phyloP scores from a whole-genome alignment of 257 asterid species.

The Plantago elongata region DNA sequence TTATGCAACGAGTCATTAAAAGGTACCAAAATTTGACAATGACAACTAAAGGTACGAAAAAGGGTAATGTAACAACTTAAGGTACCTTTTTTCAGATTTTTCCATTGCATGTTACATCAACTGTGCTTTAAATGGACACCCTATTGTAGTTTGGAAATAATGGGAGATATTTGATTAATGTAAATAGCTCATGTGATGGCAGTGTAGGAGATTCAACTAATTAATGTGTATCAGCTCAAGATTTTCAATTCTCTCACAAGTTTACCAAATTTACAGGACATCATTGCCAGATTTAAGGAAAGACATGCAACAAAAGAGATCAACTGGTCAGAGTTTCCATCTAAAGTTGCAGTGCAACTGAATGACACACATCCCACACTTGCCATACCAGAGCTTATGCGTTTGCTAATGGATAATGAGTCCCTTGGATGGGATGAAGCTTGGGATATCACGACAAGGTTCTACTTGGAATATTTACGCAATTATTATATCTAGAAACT shows the following conservation, averaged over 20 bases:
- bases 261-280: conserved; percentile 53
- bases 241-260: conserved; percentile 16
- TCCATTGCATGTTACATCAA: too few relatives aligned
- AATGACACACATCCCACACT: conserved; percentile 99
- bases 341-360: conserved; percentile 91
- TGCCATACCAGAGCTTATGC: conserved; percentile 97
- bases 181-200: not conserved
- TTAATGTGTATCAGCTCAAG: conserved; percentile 7
- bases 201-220: not conserved
- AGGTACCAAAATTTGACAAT: too few relatives aligned
- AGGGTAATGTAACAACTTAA: too few relatives aligned
- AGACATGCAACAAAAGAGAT: conserved; percentile 47
- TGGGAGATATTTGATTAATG: too few relatives aligned
- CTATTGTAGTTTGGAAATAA: too few relatives aligned
- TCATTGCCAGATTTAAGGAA: conserved; percentile 83
- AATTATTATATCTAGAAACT: not conserved
- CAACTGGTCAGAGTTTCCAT: conserved; percentile 80
- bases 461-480: conserved; percentile 18
- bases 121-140: too few relatives aligned
- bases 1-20: too few relatives aligned
- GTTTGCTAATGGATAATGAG: conserved; percentile 86
- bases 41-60: too few relatives aligned
- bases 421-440: conserved; percentile 99
- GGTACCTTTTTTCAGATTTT: too few relatives aligned
- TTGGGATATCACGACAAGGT: conserved; percentile 91